phyloP scores from a whole-genome alignment of 805 yeast genomes.

The Saccharomycopsis fermentans region DNA sequence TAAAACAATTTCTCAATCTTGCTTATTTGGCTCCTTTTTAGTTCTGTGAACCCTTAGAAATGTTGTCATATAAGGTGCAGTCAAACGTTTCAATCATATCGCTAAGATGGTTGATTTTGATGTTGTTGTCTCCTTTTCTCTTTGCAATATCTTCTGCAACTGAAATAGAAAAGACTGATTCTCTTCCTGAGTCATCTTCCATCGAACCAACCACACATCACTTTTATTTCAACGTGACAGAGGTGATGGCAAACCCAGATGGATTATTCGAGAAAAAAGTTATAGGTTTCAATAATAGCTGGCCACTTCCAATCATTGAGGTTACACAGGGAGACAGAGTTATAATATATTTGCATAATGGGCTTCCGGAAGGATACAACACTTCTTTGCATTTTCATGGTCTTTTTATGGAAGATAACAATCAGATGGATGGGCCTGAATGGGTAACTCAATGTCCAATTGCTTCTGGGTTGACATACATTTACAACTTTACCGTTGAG shows the following conservation, averaged over 20 bases:
- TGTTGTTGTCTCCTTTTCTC: neutral
- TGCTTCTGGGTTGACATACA: constrained; percentile 51
- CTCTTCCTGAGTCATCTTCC: neutral
- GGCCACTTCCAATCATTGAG: constrained; percentile 68
- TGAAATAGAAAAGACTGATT: neutral
- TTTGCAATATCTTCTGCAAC: neutral
- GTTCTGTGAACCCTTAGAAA: neutral
- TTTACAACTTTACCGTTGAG: constrained; percentile 60
- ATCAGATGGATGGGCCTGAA: constrained; percentile 72
- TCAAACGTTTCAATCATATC: neutral
- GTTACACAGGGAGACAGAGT: constrained; percentile 56
- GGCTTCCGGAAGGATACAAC: constrained; percentile 32
- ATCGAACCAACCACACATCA: constrained; percentile 33
- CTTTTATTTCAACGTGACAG: constrained; percentile 46
- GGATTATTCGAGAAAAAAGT: constrained; percentile 45
- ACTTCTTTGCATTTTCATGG: constrained; percentile 80
- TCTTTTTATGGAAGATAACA: constrained; percentile 50
- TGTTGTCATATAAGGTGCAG: neutral
- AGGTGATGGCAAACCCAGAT: constrained; percentile 60
- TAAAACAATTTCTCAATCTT: neutral
- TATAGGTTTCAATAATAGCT: constrained; percentile 56
- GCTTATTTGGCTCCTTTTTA: neutral
- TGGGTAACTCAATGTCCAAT: constrained; percentile 76
- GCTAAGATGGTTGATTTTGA: neutral
- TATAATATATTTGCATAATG: constrained; percentile 50